Base-by-base conservation (phyloP, 2,329 filamentous ascomycete genomes). In the Arthrinium puccinioides region DNA sequence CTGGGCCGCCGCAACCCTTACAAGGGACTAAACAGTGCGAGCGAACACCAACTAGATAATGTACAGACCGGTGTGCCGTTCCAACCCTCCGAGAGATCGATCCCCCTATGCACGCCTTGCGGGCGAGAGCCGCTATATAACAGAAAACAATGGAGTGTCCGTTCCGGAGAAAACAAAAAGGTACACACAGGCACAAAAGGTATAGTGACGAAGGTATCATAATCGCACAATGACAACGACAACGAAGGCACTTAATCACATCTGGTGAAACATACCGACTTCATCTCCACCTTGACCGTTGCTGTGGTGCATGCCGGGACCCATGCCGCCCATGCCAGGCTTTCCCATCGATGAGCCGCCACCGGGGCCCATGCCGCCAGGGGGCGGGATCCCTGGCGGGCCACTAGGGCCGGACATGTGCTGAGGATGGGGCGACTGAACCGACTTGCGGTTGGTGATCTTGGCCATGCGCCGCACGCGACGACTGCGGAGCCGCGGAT, bases 201-300 rank as follows among this genome's bases (percentile, higher is more conserved):
- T 36, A 36, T 36, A 36, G 33, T 36, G 33, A 36, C 26, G 33
- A 53, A 45, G 53, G 57, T 61, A 61, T 61, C 58, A 60, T 50
- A 55, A 53, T 54, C 42, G 49, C 51, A 52, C 51, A 55, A 49
- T 45, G 41, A 48, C 49, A 43, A 49, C 49, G 50, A 55, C 42
- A 46, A 59, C 52, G 51, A 48, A 55, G 60, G 64, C 51, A 57
- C 62, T 67, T 61, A 66, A 74, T 87, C 79, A 92, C 82, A 92
- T 87, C 73, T 88, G 85, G 75, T 87, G 83, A 74, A 89, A 95
- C 88, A 94, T 95, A 94, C 88, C 88, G 81, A 88, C 88, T 78
- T 92, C 87, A 57, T 89, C 84, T 61, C 73, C 74, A 65, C 76
- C 79, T 59, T 77, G 76, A 52, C 72, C 71, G 58, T 68, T 72